Evolutionary conservation across 345 rosid species (phyloP), one percentile per base, ranked within the genome.

Genomic region (Citrus sp.): DNA sequence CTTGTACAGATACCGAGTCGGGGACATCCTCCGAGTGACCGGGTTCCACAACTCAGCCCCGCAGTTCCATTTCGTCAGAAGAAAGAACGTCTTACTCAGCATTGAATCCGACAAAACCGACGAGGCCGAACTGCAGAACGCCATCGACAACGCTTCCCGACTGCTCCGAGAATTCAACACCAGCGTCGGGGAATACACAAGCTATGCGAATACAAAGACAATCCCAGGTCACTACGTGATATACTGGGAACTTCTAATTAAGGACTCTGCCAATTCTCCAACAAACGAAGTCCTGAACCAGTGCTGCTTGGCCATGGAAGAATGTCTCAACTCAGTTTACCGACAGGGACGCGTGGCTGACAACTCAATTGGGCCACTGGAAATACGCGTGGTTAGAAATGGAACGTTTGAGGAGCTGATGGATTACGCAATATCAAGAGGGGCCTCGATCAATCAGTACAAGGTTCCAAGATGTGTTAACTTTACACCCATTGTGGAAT

Each of bases 371-470:
- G 99, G 99, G 24, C 90, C 97, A 0, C 74, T 96, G 13, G 98
- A 94, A 82, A 91, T 94, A 34, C 87, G 98, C 3, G 93, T 94
- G 63, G 99, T 96, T 4, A 88, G 67, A 71, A 87, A 62, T n/a
- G 99, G 99, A 9, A 96, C 99, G 35, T 96, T 96, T 78, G 99
- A 96, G 80, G 99, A 94, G 82, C 75, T 96, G 34, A 96, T 96
- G 98, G 99, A 96, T 80, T 94, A 94, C 62, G 97, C 98, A 3
- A 92, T 96, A 67, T 92, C 99, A 22, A 87, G 97, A 64, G 98
- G 99, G 0, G 99, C 99, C 0, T 96, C 99, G 5, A 96, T 96
- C 65, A 96, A 96, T 71, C 99, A 96, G 82, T 96, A 96, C 67
- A 96, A 96, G 85, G 99, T 89, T 55, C 98, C 99, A 13, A 85